Base-by-base conservation (phyloP, 1,139 yeast genomes). In the Lodderomyces elongisporus region DNA sequence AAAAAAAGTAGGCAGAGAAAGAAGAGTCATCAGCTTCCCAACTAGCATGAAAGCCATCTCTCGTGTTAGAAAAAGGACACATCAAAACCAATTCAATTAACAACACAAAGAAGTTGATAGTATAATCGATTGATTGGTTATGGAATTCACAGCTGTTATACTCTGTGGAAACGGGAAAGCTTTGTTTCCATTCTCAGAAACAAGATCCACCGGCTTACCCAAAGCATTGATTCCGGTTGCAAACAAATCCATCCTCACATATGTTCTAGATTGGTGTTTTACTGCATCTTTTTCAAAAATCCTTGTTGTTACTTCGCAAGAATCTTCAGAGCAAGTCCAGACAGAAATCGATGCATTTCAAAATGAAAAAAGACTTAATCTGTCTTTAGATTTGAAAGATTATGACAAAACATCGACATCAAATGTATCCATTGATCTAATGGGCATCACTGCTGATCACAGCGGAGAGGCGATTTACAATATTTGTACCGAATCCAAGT, bases 141-240 rank as follows among this genome's bases (percentile, higher is more conserved):
- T 88, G 96, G 96, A 88, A 61, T 83, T 88, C 55, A 95, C 89
- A 49, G 97, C 96, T 0, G 71, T 89, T 30, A 76, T 91, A 20
- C 73, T 87, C 40, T 89, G 97, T 60, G 97, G 97, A 4, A 77
- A 74, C 34, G 97, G 97, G 14, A 69, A 70, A 22, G 69, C 72
- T 29, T 64, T 91, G 46, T 56, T 76, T 10, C 97, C 97, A 0
- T 76, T 88, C 41, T 74, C 93, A 0, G 62, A 71, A 27, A 70
- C 68, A 26, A 61, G 75, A 34, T 58, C 70, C 6, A 67, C 81
- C 1, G 89, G 93, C 6, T 53, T 74, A 8, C 77, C 94, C 4
- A 91, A 91, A 61, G 93, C 96, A 0, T 62, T 89, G 36, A 60
- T 93, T 33, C 97, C 98, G 2, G 70, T 93, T 28, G 97, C 93